phyloP scores from a whole-genome alignment of 1,284 basidiomycete genomes.

The Malassezia japonica region DNA sequence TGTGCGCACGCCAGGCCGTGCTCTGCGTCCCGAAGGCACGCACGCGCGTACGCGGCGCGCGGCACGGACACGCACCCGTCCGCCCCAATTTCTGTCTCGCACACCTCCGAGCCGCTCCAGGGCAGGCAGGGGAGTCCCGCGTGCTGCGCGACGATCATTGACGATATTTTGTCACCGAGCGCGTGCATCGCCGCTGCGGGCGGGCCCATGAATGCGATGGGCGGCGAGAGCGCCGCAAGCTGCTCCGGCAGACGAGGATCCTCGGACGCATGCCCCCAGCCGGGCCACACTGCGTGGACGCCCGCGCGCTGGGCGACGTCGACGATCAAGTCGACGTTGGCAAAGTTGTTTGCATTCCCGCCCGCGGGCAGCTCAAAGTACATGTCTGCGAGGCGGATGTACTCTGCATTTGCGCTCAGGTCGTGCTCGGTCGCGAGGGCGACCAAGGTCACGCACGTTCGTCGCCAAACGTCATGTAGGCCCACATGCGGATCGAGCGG shows the following conservation, averaged over 20 bases:
- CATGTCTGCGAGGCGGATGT: slow-evolving; percentile 99
- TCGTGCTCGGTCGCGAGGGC: slow-evolving; percentile 99
- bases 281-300: slow-evolving; percentile 98
- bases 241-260: slow-evolving; percentile 87
- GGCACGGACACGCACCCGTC: too few species aligned
- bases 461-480: slow-evolving; percentile 95
- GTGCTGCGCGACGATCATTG: slow-evolving; percentile 75
- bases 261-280: slow-evolving; percentile 87
- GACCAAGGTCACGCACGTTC: slow-evolving; percentile 96
- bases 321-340: slow-evolving; percentile 97
- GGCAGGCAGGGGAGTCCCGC: slow-evolving; percentile 89
- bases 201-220: slow-evolving; percentile 49
- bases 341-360: slow-evolving; percentile 99
- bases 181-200: slow-evolving; percentile 51
- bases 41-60: too few species aligned
- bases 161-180: slow-evolving; percentile 67
- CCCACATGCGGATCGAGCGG: slow-evolving; percentile 96
- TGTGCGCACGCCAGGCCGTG: too few species aligned
- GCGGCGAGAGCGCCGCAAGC: too few species aligned
- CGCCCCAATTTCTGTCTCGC: slow-evolving; percentile 59
- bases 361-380: slow-evolving; percentile 98
- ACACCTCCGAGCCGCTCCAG: slow-evolving; percentile 62
- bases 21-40: too few species aligned
- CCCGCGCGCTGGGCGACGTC: slow-evolving; percentile 94
- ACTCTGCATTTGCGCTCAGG: slow-evolving; percentile 90